Base-by-base conservation (phyloP, 2,329 filamentous ascomycete species). In the Paracoccidioides lutzii region DNA sequence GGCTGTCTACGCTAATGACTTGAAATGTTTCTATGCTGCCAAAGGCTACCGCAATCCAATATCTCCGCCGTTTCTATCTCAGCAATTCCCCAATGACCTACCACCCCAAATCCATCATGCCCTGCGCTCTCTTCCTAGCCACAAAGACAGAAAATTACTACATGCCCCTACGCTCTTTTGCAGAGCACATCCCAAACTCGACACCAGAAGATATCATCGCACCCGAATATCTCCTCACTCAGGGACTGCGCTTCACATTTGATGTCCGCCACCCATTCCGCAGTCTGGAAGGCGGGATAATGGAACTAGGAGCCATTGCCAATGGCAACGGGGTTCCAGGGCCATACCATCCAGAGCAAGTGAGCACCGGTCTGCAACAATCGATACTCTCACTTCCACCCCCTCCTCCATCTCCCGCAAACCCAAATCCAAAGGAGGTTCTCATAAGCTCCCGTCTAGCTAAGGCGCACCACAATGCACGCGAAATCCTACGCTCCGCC, bases 71-170 rank as follows among this genome's bases (percentile, higher is more conserved):
- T 57, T 97, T 98, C 78, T 98, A 97, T 75, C 80, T 95, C 41
- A 91, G 87, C 66, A 95, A 97, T 73, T 94, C 88, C 43, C 82
- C 90, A 65, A 95, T 97, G 88, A 95, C 90, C 35, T 97, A 98
- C 68, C 88, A 91, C 59, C 91, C 90, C 0, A 87, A 88, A 59
- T 84, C 89, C 60, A 87, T 97, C 62, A 83, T 95, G 68, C 88
- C 90, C 67, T 93, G 90, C 35, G 88, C 87, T 40, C 80, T 98
- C 55, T 97, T 94, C 76, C 87, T 98, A 60, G 90, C 90, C 8
- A 90, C 85, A 65, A 98, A 98, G 73, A 88, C 89, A 4, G 91
- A 98, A 66, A 88, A 88, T 58, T 81, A 84, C 68, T 90, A 91
- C 69, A 82, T 84, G 58, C 80, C 82, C 7, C 74, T 84, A 32